Conservation (phyloP, 257 asterid genomes). For the Gentiana dahurica region DNA sequence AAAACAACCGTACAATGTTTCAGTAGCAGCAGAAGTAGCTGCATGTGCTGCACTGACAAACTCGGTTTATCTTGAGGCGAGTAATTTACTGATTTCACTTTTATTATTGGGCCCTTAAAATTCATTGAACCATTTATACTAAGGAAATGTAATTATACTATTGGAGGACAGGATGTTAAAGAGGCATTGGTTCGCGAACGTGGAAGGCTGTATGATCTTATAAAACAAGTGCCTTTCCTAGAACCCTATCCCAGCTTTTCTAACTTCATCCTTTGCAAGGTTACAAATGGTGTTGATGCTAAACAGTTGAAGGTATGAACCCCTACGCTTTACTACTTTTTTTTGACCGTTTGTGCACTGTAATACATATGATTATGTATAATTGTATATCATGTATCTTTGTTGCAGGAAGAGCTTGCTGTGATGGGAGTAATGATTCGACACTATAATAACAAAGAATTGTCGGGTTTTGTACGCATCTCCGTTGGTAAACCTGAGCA, state of each 20-base stretch:
- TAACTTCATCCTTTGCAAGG: constrained; percentile 89
- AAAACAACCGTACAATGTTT: constrained; percentile 94
- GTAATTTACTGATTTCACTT: not conserved
- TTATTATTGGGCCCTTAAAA: not conserved
- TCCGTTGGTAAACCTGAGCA: constrained; percentile 97
- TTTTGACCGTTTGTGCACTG: not conserved
- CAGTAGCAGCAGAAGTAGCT: constrained; percentile 95
- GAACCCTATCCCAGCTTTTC: constrained; percentile 86
- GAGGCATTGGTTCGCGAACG: constrained; percentile 83
- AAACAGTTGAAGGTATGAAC: constrained; percentile 79
- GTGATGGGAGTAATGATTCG: constrained; percentile 91
- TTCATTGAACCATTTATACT: not conserved
- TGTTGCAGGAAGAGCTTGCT: constrained; percentile 77
- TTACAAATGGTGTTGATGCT: constrained; percentile 82
- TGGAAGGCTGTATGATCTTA: constrained; percentile 63
- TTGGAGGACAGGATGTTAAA: constrained; percentile 61
- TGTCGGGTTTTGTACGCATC: constrained; percentile 78
- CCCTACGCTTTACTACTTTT: not conserved
- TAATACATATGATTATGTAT: not conserved
- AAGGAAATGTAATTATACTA: too few species aligned
- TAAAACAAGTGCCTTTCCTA: constrained; percentile 85
- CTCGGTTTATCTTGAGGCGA: constrained; percentile 81
- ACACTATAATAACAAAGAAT: constrained; percentile 79
- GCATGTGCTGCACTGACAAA: constrained; percentile 91
- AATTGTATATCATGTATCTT: not conserved